Evolutionary conservation across 108 stramenopile species (phyloP).

Genomic region (Cyclotella choctawhatcheeana): DNA sequence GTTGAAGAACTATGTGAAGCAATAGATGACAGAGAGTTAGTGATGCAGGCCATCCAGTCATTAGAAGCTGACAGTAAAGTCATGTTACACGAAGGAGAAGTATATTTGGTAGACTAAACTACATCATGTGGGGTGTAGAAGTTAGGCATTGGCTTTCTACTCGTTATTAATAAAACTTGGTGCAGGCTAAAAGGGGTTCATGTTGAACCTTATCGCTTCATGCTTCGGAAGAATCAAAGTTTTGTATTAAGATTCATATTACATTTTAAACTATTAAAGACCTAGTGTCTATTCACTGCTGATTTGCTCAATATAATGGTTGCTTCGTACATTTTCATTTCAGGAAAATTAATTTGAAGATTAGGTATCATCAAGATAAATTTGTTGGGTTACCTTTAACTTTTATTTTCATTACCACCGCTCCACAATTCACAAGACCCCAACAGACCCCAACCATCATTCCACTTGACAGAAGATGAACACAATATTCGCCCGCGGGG

Average conservation of each 20-base stretch:
- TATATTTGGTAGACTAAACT: constrained; percentile 35
- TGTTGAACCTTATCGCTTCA: constrained; percentile 1
- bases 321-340: no score
- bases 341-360: no score
- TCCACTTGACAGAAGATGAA: constrained; percentile 19
- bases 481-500: constrained; percentile 16
- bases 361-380: no score
- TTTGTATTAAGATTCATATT: constrained; percentile 17
- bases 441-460: not conserved
- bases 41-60: constrained; percentile 46
- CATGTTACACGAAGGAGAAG: constrained; percentile 53
- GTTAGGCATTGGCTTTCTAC: no score
- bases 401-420: no score
- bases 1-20: constrained; percentile 58
- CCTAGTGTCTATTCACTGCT: not conserved
- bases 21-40: constrained; percentile 56
- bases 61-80: constrained; percentile 62
- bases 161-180: no score
- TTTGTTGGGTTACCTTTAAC: no score
- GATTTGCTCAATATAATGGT: no score
- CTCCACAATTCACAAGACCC: no score
- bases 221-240: constrained; percentile 16
- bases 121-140: no score
- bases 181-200: not conserved
- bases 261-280: not conserved